Base-by-base conservation (phyloP, 1,284 basidiomycete genomes). In the Malassezia pachydermatis region DNA sequence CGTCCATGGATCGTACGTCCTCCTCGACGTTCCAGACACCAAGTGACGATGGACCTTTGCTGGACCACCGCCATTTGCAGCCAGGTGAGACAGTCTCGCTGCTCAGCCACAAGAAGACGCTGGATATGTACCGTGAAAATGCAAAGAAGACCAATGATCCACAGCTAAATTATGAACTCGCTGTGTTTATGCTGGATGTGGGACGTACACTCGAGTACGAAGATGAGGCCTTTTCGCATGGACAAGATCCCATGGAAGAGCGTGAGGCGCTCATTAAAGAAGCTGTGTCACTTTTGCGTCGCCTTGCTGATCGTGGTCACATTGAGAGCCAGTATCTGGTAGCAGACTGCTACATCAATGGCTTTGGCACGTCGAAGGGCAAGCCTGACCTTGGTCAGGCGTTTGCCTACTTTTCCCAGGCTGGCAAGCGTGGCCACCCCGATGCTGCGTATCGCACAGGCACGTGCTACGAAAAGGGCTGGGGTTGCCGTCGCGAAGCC, bases 61-160 rank as follows among this genome's bases (percentile, higher is more conserved):
- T 90, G 55, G 86, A 90, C 75, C 88, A 92, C 63, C 88, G 88
- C 34, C 92, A 98, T 74, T 80, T 98, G 34, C 81, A 84, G 30
- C 90, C 90, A 16, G 94, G 94, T 38, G 84, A 84, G 48, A 82
- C 89, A 63, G 92, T 90, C 3, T 82, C 88, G 7, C 79, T 98
- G 7, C 81, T 96, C 54, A 88, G 86, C 1, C 87, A 95, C 74
- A 86, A 88, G 73, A 86, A 86, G 60, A 98, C 92, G 3, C 81
- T 98, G 53, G 88, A 95, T 73, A 82, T 94, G 50, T 98, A 98
- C 76, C 84, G 94, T 35, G 81, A 84, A 39, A 98, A 98, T 72
- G 92, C 92, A 22, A 95, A 94, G 76, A 98, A 96, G 76, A 94
- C 89, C 0, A 89, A 95, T 76, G 89, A 98, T 73, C 90, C 92